These are phyloP conservation scores for Xylaria sp. DNA, from an alignment of 2,329 filamentous ascomycete genomes.

Conservation along the genomic window DNA sequence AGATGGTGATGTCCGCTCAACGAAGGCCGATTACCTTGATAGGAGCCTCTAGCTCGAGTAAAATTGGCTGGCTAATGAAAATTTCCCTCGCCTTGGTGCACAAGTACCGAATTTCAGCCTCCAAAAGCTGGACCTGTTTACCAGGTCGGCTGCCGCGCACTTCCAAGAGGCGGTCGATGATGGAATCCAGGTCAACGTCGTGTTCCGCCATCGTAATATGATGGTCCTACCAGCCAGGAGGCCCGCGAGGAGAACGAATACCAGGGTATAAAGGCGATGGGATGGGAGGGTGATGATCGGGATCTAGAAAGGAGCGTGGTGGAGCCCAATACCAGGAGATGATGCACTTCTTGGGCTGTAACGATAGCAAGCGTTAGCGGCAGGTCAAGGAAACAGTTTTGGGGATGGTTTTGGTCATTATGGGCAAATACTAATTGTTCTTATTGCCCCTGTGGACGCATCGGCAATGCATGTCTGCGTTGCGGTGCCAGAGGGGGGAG, in stretches of 20 bases:
- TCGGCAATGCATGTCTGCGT: not conserved
- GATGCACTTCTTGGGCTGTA: slow-evolving; percentile 41
- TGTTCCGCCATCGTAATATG: slow-evolving; percentile 65
- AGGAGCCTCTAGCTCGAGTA: slow-evolving; percentile 95
- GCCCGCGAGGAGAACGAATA: slow-evolving; percentile 44
- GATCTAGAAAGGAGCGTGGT: slow-evolving; percentile 30
- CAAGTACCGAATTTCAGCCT: slow-evolving; percentile 94
- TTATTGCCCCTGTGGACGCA: slow-evolving; percentile 2
- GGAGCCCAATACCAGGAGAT: slow-evolving; percentile 37
- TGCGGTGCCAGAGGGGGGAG: slow-evolving; percentile 7
- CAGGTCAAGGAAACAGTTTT: slow-evolving; percentile 10
- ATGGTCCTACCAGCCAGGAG: slow-evolving; percentile 51
- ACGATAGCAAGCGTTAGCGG: slow-evolving; percentile 27
- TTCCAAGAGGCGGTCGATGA: slow-evolving; percentile 97
- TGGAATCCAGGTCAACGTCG: slow-evolving; percentile 98
- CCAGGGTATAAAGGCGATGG: slow-evolving; percentile 33
- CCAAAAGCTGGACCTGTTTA: slow-evolving; percentile 96
- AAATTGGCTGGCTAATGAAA: slow-evolving; percentile 98
- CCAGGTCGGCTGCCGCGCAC: slow-evolving; percentile 96
- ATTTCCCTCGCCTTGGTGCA: slow-evolving; percentile 99
- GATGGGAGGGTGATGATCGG: slow-evolving; percentile 26
- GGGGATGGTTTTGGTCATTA: not conserved
- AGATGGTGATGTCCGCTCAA: too few species aligned
- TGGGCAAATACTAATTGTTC: slow-evolving; percentile 2
- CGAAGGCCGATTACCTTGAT: slow-evolving; percentile 80